These are phyloP conservation scores for Phytophthora megakarya DNA, from an alignment of 352 stramenopile genomes.

Conservation along the genomic window DNA sequence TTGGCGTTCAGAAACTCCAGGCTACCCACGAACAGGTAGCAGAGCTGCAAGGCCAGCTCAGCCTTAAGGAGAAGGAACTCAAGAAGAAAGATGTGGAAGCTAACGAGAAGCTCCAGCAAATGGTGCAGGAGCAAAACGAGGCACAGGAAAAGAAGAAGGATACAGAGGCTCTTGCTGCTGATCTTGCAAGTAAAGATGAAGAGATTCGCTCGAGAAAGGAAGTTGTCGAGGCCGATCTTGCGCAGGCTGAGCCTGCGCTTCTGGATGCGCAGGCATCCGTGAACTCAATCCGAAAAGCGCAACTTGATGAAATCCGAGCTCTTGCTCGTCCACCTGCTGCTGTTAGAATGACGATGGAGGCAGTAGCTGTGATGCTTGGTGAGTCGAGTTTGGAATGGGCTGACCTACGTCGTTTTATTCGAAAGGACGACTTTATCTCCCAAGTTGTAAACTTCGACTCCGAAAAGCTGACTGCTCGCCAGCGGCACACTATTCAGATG, in stretches of 20 bases:
- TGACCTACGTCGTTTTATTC: conserved; percentile 97
- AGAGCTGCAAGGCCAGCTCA: conserved; percentile 90
- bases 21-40: conserved; percentile 98
- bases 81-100: conserved; percentile 97
- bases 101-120: conserved; percentile 98
- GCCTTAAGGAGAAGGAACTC: conserved; percentile 94
- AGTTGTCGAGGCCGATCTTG: conserved; percentile 96
- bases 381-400: conserved; percentile 96
- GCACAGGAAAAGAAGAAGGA: conserved; percentile 97
- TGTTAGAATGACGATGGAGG: conserved; percentile 97
- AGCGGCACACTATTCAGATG: conserved; percentile 94
- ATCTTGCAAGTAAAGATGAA: conserved; percentile 95
- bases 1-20: conserved; percentile 97
- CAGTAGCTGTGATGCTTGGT: conserved; percentile 98
- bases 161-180: conserved; percentile 94
- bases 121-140: conserved; percentile 98
- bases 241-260: conserved; percentile 97
- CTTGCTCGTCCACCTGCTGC: conserved; percentile 95
- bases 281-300: conserved; percentile 98
- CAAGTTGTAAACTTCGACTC: conserved; percentile 99
- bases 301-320: conserved; percentile 99
- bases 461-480: conserved; percentile 94
- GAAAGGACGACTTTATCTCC: conserved; percentile 98
- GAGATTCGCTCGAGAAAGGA: conserved; percentile 95
- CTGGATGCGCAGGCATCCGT: conserved; percentile 96